Base-by-base conservation (phyloP, 108 stramenopile species). In the Stephanodiscus triporus region DNA sequence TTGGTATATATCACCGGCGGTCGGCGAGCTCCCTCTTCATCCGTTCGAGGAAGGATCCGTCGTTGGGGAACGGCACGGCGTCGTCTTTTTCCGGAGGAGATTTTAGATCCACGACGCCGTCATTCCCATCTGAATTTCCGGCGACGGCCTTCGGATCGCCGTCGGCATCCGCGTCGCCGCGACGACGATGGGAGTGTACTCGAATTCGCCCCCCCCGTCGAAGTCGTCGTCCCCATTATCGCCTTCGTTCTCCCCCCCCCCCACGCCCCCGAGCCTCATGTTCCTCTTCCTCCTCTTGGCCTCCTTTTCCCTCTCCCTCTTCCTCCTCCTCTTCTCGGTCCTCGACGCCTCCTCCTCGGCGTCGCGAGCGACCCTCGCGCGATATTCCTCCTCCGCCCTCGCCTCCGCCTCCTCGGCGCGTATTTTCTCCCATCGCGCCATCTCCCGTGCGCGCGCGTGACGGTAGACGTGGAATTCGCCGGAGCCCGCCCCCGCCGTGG, bases 391-490 rank as follows among this genome's bases (percentile, higher is more conserved):
- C 23, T 93, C 84, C 34, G 43, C 61, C 47, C 65, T 65, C 38
- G 48, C 40, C 61, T 85, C 83, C 54, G 82, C 64, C 43, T 90
- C 88, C 0, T 65, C 40, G 14, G 67, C 83, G 56, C 92, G 78
- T 19, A 96, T 74, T 2, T 71, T 29, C 67, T 93, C 88, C 84
- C 88, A 85, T 10, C 96, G 87, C 16, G 73, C 84, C 79, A 81
- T 80, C 82, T 97, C 96, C 13, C 92, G 67, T 0, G 92, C 87
- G 8, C 96, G 88, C 3, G 93, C 91, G 63, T 94, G 94, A 17
- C 96, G 91, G 70, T 97, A 97, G 42, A 94, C 80, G 83, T 97
- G 94, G 74, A 97, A 97, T 63, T 97, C 96, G 6, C 94, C 92
- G 0, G 87, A 89, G 11, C 93, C 92, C 16, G 94, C 92, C 16